phyloP scores from a whole-genome alignment of 2,329 filamentous ascomycete genomes.

The Clonostachys byssicola region DNA sequence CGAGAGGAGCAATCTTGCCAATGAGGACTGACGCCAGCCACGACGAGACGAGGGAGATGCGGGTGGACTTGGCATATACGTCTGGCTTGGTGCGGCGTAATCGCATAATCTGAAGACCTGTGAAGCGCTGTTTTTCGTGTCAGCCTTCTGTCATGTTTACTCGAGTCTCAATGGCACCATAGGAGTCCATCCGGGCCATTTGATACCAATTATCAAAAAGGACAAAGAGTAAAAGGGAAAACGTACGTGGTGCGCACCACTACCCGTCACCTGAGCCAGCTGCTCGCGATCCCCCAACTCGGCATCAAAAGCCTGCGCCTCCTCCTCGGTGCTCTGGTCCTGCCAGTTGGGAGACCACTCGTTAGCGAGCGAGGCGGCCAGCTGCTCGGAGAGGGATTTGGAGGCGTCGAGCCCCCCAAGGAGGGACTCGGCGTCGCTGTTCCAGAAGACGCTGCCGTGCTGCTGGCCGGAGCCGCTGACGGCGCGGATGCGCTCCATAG shows the following conservation, averaged over 20 bases:
- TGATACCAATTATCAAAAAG: no score
- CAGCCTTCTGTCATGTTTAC: constrained; percentile 6
- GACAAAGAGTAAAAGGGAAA: not conserved
- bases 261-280: constrained; percentile 79
- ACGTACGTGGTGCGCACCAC: constrained; percentile 87
- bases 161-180: not conserved
- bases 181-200: no score
- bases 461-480: constrained; percentile 94
- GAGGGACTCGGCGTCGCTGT: constrained; percentile 58
- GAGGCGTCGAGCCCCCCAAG: constrained; percentile 57
- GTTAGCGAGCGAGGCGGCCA: constrained; percentile 72
- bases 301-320: constrained; percentile 85
- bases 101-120: constrained; percentile 91
- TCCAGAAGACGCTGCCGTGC: constrained; percentile 97
- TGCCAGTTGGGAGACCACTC: constrained; percentile 96
- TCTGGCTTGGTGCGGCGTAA: constrained; percentile 77
- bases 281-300: constrained; percentile 61
- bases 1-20: constrained; percentile 80
- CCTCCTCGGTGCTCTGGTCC: constrained; percentile 87
- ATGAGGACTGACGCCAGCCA: constrained; percentile 91
- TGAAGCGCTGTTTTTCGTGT: constrained; percentile 66
- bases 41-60: constrained; percentile 91
- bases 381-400: constrained; percentile 66
- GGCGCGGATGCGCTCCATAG: constrained; percentile 71
- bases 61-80: constrained; percentile 73